Percentiles rank a stretch among this genome's conserved stretches.
Conservation (phyloP, 441 rosid species). For the Capsella rubella region DNA sequence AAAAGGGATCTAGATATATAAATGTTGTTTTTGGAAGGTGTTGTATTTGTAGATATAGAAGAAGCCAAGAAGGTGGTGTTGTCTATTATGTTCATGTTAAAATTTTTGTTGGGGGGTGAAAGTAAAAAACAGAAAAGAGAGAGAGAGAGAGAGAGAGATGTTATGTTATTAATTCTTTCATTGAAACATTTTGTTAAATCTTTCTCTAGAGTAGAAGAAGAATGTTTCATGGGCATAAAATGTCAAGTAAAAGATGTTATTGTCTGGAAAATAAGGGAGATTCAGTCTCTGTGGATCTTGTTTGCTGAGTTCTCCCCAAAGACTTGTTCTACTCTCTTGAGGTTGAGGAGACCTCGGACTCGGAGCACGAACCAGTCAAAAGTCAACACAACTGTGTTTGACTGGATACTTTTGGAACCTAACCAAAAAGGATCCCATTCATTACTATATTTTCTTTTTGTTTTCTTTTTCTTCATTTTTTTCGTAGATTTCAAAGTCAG, state of each 20-base stretch:
- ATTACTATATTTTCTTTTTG: too few species aligned
- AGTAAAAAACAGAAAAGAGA: conserved; percentile 22
- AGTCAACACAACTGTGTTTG: conserved; percentile 31
- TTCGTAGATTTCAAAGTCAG: too few species aligned
- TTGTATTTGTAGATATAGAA: conserved; percentile 62
- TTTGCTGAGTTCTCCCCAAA: neutral
- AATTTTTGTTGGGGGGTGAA: conserved; percentile 35
- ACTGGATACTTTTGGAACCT: conserved; percentile 12
- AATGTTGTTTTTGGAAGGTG: conserved; percentile 43
- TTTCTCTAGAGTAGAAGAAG: too few species aligned
- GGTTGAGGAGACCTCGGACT: conserved; percentile 13
- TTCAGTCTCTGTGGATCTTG: neutral
- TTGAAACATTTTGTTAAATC: conserved; percentile 41
- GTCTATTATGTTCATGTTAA: conserved; percentile 39
- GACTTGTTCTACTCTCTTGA: neutral
- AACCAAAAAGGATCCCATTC: neutral
- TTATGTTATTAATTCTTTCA: conserved; percentile 58
- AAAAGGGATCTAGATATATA: conserved; percentile 31
- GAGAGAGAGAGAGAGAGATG: conserved; percentile 37
- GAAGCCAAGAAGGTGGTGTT: conserved; percentile 27
- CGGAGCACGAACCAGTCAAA: conserved; percentile 23
- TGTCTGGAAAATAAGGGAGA: neutral
- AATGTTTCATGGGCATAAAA: neutral
- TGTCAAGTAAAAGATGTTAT: neutral
- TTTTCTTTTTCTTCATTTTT: too few species aligned